Percentiles rank a stretch among this genome's conserved stretches.
These are phyloP conservation scores for Microbotryum silenes-acaulis DNA, from an alignment of 1,284 basidiomycete species.

Conservation along the genomic window DNA sequence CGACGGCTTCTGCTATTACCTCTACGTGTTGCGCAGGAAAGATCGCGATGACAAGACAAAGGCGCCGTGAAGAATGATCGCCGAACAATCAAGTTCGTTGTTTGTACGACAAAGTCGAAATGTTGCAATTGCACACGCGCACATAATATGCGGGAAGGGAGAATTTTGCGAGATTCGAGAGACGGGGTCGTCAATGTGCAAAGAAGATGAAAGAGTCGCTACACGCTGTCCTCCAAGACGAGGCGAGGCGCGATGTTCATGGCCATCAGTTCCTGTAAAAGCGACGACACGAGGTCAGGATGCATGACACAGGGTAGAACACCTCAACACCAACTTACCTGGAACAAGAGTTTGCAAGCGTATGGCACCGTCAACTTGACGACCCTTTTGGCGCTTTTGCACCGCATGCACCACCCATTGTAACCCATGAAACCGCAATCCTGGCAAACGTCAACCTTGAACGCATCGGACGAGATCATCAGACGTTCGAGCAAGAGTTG, in stretches of 20 bases:
- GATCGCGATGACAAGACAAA: background rate
- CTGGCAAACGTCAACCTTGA: conserved; percentile 93
- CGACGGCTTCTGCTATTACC: conserved; percentile 26
- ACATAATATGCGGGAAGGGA: no score
- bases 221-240: conserved; percentile 33
- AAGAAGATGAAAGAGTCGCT: background rate
- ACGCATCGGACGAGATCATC: conserved; percentile 82
- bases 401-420: conserved; percentile 56
- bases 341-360: conserved; percentile 92
- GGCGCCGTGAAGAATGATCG: no score
- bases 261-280: conserved; percentile 34
- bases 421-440: conserved; percentile 82
- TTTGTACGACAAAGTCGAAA: no score
- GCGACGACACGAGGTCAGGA: no score
- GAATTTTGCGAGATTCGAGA: no score
- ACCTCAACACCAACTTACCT: conserved; percentile 51
- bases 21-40: conserved; percentile 11
- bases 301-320: no score
- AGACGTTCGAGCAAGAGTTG: conserved; percentile 90
- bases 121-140: no score
- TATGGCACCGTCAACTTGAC: conserved; percentile 97
- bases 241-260: conserved; percentile 46
- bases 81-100: no score
- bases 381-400: conserved; percentile 93
- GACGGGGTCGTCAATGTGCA: no score